Evolutionary conservation across 148 eudicot species (phyloP), one percentile per base, ranked within the genome.

Genomic region (Persicaria maculosa): DNA sequence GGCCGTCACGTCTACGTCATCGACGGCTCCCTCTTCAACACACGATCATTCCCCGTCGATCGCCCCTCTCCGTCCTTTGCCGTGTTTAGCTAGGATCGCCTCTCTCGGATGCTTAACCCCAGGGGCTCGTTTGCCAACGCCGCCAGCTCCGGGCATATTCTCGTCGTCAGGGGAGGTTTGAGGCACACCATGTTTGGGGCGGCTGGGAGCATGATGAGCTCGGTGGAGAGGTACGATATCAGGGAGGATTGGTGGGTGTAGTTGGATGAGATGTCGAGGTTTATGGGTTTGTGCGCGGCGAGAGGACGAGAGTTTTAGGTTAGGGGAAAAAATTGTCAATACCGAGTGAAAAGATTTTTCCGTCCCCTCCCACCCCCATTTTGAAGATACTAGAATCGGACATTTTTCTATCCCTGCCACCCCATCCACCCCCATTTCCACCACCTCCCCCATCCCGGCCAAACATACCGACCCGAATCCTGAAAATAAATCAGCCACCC

Each of bases 81-180:
- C 0, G 86, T 78, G 0, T 90, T 81, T 2, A 25, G 72, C 0
- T 85, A 89, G 97, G 87, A 79, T 1, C 20, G 59, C 1, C 50
- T 90, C 8, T 76, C 96, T 1, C 79, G 88, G 1, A 94, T 94
- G 98, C 73, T 86, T 10, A 84, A 83, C n/a, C 86, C 98, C 0
- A 83, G 98, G 0, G 98, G 98, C 20, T 90, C 96, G 14, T 92
- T 90, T 40, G 98, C 98, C 2, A 86, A 91, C 4, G 97, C 87
- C 0, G 86, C 78, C 8, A 80, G 72, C 50, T 57, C 65, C 4
- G 83, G 74, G 16, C 76, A 80, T 81, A 90, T 94, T 53, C 77
- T 91, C 47, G 98, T 94, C 25, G 97, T 96, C 1, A 97, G 98
- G 0, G 98, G 98, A 4, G 97, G 98, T 74, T 90, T 96, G 4